Base-by-base conservation (phyloP, 768 basidiomycete species). In the Calvatia gigantea region DNA sequence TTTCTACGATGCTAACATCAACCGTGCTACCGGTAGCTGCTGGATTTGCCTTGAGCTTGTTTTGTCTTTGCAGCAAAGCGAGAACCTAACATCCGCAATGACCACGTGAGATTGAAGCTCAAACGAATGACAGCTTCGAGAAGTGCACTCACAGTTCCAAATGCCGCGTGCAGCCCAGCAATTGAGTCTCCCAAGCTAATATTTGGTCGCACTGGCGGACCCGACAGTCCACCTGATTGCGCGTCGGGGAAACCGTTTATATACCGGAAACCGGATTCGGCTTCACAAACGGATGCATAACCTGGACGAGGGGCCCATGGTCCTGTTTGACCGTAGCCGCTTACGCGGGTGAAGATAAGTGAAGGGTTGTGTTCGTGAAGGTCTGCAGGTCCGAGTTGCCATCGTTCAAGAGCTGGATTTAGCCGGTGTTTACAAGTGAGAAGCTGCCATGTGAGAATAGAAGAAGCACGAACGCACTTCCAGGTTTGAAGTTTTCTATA, bases 321-420 rank as follows among this genome's bases (percentile, higher is more conserved):
- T 1, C 86, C 87, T 0, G 84, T 87, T 62, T 89, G 87, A 2
- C 87, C 86, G 60, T 87, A 89, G 6, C 87, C 86, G 59, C 85
- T 86, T 19, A 89, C 84, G 59, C 94, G 91, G 6, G 94, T 96
- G 65, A 91, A 94, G 62, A 98, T 91, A 55, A 98, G 79, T 50
- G 84, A 86, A 0, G 92, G 89, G 62, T 96, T 95, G 58, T 84
- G 82, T n/a, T 82, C 84, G 19, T 80, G 81, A 3, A 88, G 64
- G 51, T 76, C 75, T 9, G 69, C 69, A 2, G 85, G 85, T 4
- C 84, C 84, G 32, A 88, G 71, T 1, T 73, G 73, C 85, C 86
- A 87, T 68, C 82, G 86, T 62, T 88, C 86, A 7, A 89, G 74
- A 1, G 86, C 86, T 88, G 60, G 11, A 39, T 39, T 11, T 8